These are phyloP conservation scores for Chalciporus piperatus DNA, from an alignment of 768 basidiomycete species.

Conservation along the genomic window DNA sequence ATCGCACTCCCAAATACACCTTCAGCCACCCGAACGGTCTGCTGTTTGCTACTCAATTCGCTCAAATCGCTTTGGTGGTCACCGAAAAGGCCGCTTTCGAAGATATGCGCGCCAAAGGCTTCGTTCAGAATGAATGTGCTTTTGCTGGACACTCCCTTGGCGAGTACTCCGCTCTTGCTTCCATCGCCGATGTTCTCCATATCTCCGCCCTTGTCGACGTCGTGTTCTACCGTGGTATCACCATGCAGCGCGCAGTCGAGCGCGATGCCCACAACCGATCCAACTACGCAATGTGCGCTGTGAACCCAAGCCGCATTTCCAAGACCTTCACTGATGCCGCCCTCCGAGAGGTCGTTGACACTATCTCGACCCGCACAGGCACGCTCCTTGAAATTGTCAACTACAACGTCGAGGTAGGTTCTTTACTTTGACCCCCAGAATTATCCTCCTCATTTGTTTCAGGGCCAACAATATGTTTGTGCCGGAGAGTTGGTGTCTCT, in stretches of 20 bases:
- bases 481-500: slow-evolving; percentile 94
- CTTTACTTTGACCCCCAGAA: not conserved
- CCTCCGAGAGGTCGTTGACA: slow-evolving; percentile 95
- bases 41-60: slow-evolving; percentile 97
- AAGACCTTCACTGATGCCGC: slow-evolving; percentile 93
- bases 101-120: slow-evolving; percentile 95
- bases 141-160: slow-evolving; percentile 99
- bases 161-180: slow-evolving; percentile 97
- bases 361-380: slow-evolving; percentile 71
- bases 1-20: slow-evolving; percentile 94
- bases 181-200: slow-evolving; percentile 94
- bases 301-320: slow-evolving; percentile 94
- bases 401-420: slow-evolving; percentile 81
- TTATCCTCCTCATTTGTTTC: slow-evolving; percentile 12
- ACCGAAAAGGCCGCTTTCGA: slow-evolving; percentile 99
- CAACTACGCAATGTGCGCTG: slow-evolving; percentile 99
- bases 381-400: slow-evolving; percentile 97
- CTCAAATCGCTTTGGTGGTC: slow-evolving; percentile 96
- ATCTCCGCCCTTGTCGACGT: slow-evolving; percentile 96
- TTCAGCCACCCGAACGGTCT: slow-evolving; percentile 96
- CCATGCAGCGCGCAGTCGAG: slow-evolving; percentile 99
- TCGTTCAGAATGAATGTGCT: slow-evolving; percentile 87
- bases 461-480: slow-evolving; percentile 99
- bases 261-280: slow-evolving; percentile 91
- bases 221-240: slow-evolving; percentile 99